A percentile compares a stretch with the other conserved stretches of the same genome.
Conservation (phyloP, 441 rosid genomes). For the Breynia disticha region DNA sequence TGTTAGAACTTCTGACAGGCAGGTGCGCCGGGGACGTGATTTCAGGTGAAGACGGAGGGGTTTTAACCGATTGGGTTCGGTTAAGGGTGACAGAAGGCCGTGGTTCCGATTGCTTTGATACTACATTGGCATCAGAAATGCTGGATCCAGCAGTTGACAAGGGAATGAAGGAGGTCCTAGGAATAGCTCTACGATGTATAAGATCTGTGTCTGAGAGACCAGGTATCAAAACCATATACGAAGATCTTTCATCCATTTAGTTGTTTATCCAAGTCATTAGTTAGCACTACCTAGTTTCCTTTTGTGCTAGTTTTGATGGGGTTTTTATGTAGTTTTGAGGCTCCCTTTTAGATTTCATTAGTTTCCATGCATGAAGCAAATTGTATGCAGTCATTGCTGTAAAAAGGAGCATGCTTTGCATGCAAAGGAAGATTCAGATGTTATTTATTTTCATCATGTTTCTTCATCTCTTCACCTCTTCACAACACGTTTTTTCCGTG, state of each 20-base stretch:
- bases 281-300: conserved; percentile 7
- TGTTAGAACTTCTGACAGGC: conserved; percentile 77
- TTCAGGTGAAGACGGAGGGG: conserved; percentile 68
- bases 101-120: conserved; percentile 60
- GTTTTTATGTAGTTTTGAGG: conserved; percentile 36
- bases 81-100: conserved; percentile 65
- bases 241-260: conserved; percentile 92
- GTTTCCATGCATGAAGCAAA: conserved; percentile 9
- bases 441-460: no score
- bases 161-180: conserved; percentile 92
- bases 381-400: conserved; percentile 22
- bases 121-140: conserved; percentile 46
- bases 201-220: conserved; percentile 83
- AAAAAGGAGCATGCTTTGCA: conserved; percentile 21
- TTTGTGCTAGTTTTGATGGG: no score
- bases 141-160: conserved; percentile 50
- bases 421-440: conserved; percentile 8
- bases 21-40: conserved; percentile 94
- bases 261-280: conserved; percentile 2
- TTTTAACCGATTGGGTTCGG: conserved; percentile 80
- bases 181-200: conserved; percentile 67
- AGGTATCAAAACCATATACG: conserved; percentile 91
- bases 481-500: no score
- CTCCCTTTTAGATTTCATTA: conserved; percentile 1
- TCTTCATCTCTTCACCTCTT: no score